Percentiles rank a stretch among this genome's conserved stretches.
Evolutionary conservation across 495 filamentous ascomycete species (phyloP).

Genomic region (Tuber magnatum): DNA sequence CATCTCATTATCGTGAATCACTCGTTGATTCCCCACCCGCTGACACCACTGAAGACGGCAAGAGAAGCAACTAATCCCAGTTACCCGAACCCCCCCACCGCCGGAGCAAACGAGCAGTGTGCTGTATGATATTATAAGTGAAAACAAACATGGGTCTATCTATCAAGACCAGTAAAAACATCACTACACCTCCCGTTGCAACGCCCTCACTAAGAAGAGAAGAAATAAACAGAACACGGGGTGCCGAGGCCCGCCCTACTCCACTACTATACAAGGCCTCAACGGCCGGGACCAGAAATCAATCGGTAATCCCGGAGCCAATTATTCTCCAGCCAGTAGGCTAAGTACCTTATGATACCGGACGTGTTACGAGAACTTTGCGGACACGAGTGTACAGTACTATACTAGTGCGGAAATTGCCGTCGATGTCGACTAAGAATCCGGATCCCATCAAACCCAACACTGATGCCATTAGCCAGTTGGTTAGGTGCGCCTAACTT

Average conservation of each 20-base stretch:
- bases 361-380: no score
- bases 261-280: background rate
- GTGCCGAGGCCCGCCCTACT: background rate
- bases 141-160: background rate
- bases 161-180: background rate
- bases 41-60: background rate
- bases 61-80: background rate
- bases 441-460: no score
- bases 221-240: background rate
- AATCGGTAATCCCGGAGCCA: background rate
- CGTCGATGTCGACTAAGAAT: no score
- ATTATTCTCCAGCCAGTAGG: background rate
- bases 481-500: no score
- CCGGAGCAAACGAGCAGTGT: background rate
- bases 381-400: no score
- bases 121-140: background rate
- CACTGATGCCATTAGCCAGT: no score
- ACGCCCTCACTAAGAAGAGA: no score
- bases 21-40: background rate
- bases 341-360: background rate
- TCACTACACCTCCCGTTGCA: background rate
- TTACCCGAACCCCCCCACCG: background rate
- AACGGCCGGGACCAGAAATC: background rate
- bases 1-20: background rate
- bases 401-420: no score